A percentile compares a stretch with the other conserved stretches of the same genome.
Evolutionary conservation across 2,329 filamentous ascomycete genomes (phyloP).

Genomic region (Westerdykella sp.): DNA sequence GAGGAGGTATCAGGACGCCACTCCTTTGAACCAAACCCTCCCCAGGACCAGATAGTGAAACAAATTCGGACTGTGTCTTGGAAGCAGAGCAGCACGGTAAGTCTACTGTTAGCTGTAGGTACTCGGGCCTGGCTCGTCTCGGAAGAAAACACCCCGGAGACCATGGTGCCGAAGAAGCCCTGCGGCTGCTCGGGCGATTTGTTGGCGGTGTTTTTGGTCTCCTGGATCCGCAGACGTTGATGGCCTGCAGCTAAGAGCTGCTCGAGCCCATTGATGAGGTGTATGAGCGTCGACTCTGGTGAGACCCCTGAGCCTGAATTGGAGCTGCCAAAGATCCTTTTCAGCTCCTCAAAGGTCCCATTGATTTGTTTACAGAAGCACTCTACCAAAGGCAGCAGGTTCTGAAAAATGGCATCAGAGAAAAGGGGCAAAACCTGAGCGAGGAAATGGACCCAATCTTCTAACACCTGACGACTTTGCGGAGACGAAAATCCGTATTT

Average conservation of each 20-base stretch:
- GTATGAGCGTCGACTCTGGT: conserved; percentile 69
- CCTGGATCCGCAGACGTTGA: conserved; percentile 70
- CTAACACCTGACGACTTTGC: conserved; percentile 69
- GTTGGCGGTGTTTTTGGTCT: conserved; percentile 58
- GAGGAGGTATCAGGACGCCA: conserved; percentile 59
- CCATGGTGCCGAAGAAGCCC: conserved; percentile 90
- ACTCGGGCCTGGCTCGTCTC: conserved; percentile 72
- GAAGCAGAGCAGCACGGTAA: conserved; percentile 93
- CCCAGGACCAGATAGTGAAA: conserved; percentile 94
- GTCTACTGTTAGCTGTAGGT: conserved; percentile 81
- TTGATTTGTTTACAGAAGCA: conserved; percentile 77
- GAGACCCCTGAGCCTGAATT: conserved; percentile 25
- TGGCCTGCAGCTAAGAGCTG: conserved; percentile 84
- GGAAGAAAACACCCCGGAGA: conserved; percentile 79
- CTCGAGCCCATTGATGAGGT: conserved; percentile 88
- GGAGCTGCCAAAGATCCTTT: conserved; percentile 52
- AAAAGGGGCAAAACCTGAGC: conserved; percentile 79
- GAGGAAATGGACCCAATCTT: conserved; percentile 87
- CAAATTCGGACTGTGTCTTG: conserved; percentile 92
- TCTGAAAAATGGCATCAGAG: conserved; percentile 77
- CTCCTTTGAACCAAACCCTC: conserved; percentile 55
- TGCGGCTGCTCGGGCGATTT: conserved; percentile 80
- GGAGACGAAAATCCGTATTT: conserved; percentile 71
- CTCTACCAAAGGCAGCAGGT: conserved; percentile 83
- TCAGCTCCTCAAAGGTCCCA: conserved; percentile 64